These are phyloP conservation scores for Epithele typhae DNA, from an alignment of 768 basidiomycete species.

Conservation along the genomic window DNA sequence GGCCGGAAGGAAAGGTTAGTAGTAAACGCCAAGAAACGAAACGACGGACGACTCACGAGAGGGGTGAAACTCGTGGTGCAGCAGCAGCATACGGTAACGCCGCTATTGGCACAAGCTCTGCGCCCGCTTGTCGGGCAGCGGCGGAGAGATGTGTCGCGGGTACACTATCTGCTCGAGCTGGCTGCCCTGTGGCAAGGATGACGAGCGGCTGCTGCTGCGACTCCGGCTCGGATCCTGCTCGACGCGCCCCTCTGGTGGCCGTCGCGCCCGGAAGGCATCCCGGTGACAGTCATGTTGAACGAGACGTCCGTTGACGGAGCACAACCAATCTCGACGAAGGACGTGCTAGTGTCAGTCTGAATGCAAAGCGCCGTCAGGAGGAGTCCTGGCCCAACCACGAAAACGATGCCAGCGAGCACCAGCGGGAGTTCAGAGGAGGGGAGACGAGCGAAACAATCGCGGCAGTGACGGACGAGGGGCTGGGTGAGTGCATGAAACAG, in stretches of 20 bases:
- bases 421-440: no score
- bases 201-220: conserved; percentile 13
- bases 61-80: conserved; percentile 66
- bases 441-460: no score
- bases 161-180: conserved; percentile 2
- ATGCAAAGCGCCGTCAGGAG: background rate
- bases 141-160: conserved; percentile 17
- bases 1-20: conserved; percentile 16
- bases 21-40: background rate
- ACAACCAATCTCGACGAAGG: conserved; percentile 13
- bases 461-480: conserved; percentile 16
- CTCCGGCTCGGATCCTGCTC: conserved; percentile 6
- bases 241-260: background rate
- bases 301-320: conserved; percentile 15
- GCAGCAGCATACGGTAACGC: conserved; percentile 60
- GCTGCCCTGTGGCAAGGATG: conserved; percentile 6
- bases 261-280: conserved; percentile 9
- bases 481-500: conserved; percentile 24
- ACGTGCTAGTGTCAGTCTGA: conserved; percentile 15
- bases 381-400: background rate
- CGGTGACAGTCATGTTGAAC: conserved; percentile 16
- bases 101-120: conserved; percentile 50
- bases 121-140: conserved; percentile 12
- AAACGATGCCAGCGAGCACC: no score
- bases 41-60: conserved; percentile 42